A percentile compares a stretch with the other conserved stretches of the same genome.
Evolutionary conservation across 768 basidiomycete species (phyloP).

Genomic region (Phylloporus scabripes): DNA sequence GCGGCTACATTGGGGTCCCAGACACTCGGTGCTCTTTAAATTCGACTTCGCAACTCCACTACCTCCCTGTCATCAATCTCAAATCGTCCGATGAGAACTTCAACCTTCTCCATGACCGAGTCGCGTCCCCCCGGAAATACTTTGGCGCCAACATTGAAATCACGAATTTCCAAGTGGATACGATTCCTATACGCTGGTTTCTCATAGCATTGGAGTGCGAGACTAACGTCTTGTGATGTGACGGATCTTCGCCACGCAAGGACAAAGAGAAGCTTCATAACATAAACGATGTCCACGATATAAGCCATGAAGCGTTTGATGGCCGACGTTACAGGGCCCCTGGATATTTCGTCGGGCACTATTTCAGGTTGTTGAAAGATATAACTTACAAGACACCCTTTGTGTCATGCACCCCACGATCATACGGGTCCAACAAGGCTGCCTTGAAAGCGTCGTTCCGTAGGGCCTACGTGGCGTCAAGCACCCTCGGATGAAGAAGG

Average conservation of each 20-base stretch:
- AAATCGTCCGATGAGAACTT: neutral
- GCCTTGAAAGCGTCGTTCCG: neutral
- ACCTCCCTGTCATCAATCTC: neutral
- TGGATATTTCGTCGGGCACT: neutral
- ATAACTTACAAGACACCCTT: neutral
- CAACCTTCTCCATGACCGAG: neutral
- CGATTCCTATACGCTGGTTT: neutral
- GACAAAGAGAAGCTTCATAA: slow-evolving; percentile 1
- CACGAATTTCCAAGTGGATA: neutral
- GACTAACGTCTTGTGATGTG: neutral
- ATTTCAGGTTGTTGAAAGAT: neutral
- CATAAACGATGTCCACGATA: neutral
- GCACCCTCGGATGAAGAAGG: neutral
- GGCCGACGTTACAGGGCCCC: neutral
- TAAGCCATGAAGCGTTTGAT: neutral
- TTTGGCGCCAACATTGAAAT: neutral
- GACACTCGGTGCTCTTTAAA: neutral
- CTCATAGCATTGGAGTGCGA: neutral
- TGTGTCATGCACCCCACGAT: neutral
- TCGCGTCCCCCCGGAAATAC: neutral
- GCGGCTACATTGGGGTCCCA: too few species aligned
- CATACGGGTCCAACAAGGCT: neutral
- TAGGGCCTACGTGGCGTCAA: too few species aligned
- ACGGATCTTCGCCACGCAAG: too few species aligned
- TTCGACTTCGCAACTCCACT: neutral